These are phyloP conservation scores for Paramarasmius palmivorus DNA, from an alignment of 1,284 basidiomycete species.

Conservation along the genomic window DNA sequence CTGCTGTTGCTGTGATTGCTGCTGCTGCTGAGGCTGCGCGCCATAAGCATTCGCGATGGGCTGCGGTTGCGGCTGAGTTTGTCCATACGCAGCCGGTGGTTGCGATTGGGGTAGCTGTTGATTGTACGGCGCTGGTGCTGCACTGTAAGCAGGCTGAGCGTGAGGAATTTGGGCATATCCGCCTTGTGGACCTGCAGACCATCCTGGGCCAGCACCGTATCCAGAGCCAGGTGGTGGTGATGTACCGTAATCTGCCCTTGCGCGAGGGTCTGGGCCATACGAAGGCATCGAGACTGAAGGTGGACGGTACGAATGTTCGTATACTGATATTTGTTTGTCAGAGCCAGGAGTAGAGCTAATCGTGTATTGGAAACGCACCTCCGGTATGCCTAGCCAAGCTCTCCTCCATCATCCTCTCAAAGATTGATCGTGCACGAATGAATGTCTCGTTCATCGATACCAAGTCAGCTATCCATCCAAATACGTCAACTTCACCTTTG, in stretches of 20 bases:
- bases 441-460: conserved; percentile 91
- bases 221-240: neutral
- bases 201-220: conserved; percentile 1
- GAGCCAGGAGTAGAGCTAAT: neutral
- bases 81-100: conserved; percentile 6
- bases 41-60: conserved; percentile 17
- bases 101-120: conserved; percentile 14
- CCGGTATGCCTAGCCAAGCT: conserved; percentile 77
- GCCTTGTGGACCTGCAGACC: neutral
- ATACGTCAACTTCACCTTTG: neutral
- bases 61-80: conserved; percentile 17
- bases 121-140: conserved; percentile 17
- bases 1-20: conserved; percentile 23
- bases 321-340: neutral
- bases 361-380: conserved; percentile 21
- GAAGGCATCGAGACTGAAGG: neutral
- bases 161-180: conserved; percentile 5
- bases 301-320: conserved; percentile 3
- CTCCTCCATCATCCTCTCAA: conserved; percentile 91
- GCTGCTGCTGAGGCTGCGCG: conserved; percentile 17
- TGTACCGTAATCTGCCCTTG: neutral
- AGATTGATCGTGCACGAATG: conserved; percentile 79
- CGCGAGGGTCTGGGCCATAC: neutral
- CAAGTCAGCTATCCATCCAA: conserved; percentile 61
- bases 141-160: conserved; percentile 13